These are phyloP conservation scores for Fimicolochytrium jonesii DNA, from an alignment of 192 early-diverging fungal genomes.

Conservation along the genomic window DNA sequence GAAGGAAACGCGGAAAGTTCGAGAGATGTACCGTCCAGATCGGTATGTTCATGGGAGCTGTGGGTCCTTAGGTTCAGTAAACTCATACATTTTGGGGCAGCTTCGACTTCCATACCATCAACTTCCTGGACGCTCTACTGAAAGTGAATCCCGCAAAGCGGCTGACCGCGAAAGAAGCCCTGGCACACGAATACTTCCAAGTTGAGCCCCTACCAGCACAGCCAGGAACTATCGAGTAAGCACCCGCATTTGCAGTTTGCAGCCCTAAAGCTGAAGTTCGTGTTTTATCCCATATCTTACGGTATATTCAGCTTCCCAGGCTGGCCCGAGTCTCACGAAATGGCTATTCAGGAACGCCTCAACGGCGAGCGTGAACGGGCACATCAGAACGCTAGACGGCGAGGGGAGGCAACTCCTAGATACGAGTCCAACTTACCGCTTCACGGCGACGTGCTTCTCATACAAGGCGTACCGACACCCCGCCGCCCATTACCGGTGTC, in stretches of 20 bases:
- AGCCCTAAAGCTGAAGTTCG: too few relatives aligned
- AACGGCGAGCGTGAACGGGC: too few relatives aligned
- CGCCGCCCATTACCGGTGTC: too few relatives aligned
- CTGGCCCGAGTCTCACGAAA: conserved; percentile 37
- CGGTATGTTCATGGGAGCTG: too few relatives aligned
- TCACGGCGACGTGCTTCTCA: too few relatives aligned
- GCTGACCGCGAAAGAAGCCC: conserved; percentile 66
- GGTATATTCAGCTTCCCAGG: conserved; percentile 22
- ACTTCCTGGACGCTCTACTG: conserved; percentile 71
- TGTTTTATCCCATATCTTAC: not conserved
- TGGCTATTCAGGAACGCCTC: conserved; percentile 13
- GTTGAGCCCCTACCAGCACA: conserved; percentile 4
- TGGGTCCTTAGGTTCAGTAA: too few relatives aligned
- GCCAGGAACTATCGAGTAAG: conserved; percentile 29
- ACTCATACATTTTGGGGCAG: too few relatives aligned
- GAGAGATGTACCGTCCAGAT: not conserved
- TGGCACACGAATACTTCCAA: conserved; percentile 76
- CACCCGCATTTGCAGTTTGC: not conserved
- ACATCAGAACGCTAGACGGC: too few relatives aligned
- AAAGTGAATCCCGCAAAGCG: conserved; percentile 72
- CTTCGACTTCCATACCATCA: conserved; percentile 2
- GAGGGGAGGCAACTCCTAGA: too few relatives aligned
- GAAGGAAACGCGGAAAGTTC: conserved; percentile 4
- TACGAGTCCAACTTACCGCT: too few relatives aligned
- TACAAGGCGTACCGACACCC: too few relatives aligned